Evolutionary conservation across 495 filamentous ascomycete species (phyloP).

Genomic region (Amphirosellinia nigrospora): DNA sequence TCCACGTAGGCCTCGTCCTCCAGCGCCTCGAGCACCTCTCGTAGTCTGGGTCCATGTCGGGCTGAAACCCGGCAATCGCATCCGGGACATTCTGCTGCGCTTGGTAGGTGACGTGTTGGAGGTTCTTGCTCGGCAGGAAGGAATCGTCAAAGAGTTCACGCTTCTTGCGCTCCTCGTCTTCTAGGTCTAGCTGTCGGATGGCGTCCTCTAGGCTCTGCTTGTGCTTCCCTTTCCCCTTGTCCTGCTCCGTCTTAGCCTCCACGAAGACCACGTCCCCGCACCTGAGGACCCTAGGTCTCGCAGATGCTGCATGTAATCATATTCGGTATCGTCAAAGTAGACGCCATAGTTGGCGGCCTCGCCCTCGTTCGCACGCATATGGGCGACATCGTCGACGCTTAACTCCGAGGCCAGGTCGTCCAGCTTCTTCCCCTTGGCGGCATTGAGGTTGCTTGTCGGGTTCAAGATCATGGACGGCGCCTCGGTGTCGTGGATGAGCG

Average conservation of each 20-base stretch:
- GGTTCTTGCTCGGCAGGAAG: constrained; percentile 72
- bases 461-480: constrained; percentile 84
- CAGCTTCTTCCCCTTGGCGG: constrained; percentile 67
- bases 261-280: constrained; percentile 74
- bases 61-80: constrained; percentile 88
- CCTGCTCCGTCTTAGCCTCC: constrained; percentile 69
- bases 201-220: constrained; percentile 78
- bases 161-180: constrained; percentile 53
- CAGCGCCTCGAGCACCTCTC: constrained; percentile 91
- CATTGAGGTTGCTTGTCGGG: constrained; percentile 51
- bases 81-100: constrained; percentile 94
- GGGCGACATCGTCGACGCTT: constrained; percentile 57
- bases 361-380: constrained; percentile 86
- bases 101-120: constrained; percentile 79
- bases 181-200: constrained; percentile 67
- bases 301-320: constrained; percentile 99
- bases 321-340: constrained; percentile 84
- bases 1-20: constrained; percentile 98
- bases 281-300: constrained; percentile 69
- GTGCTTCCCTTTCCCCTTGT: constrained; percentile 71
- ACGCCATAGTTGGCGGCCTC: constrained; percentile 94
- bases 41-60: constrained; percentile 96
- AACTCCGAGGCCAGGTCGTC: constrained; percentile 81
- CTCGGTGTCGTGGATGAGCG: constrained; percentile 83
- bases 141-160: constrained; percentile 70